phyloP scores from a whole-genome alignment of 805 yeast genomes.

The Kluyveromyces nonfermentans region DNA sequence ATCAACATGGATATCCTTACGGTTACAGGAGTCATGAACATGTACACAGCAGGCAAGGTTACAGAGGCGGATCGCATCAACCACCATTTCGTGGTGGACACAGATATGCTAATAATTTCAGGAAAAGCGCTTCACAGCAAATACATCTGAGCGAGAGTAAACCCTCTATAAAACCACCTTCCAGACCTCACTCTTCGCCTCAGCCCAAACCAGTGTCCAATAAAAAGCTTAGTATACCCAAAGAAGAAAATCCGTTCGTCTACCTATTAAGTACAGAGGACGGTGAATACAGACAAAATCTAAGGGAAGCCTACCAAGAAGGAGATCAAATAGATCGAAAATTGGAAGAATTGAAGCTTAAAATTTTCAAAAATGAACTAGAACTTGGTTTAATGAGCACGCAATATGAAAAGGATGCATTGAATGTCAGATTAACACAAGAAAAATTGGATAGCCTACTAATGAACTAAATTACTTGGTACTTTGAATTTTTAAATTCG shows the following conservation, averaged over 20 bases:
- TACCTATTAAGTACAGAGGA: slow-evolving; percentile 6
- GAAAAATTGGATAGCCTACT: slow-evolving; percentile 27
- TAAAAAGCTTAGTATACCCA: not conserved
- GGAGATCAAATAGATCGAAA: slow-evolving; percentile 18
- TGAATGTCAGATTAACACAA: slow-evolving; percentile 29
- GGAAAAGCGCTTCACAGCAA: not conserved
- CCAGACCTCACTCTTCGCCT: not conserved
- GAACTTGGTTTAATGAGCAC: slow-evolving; percentile 23
- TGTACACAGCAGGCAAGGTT: not conserved
- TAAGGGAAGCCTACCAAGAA: slow-evolving; percentile 13
- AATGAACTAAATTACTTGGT: slow-evolving; percentile 12
- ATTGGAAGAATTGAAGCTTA: slow-evolving; percentile 16
- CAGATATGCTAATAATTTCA: not conserved
- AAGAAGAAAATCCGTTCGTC: slow-evolving; percentile 15
- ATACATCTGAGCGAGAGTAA: not conserved
- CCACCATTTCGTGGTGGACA: not conserved
- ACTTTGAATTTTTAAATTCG: too few species aligned
- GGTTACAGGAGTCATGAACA: not conserved
- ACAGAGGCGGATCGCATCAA: slow-evolving; percentile 2
- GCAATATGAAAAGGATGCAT: slow-evolving; percentile 23
- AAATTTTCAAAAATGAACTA: slow-evolving; percentile 15
- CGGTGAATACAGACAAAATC: slow-evolving; percentile 7
- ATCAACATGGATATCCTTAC: not conserved
- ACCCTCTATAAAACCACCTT: not conserved
- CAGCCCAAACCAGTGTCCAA: not conserved